phyloP scores from a whole-genome alignment of 192 early-diverging fungal genomes.

The Phlyctochytrium arcticum region DNA sequence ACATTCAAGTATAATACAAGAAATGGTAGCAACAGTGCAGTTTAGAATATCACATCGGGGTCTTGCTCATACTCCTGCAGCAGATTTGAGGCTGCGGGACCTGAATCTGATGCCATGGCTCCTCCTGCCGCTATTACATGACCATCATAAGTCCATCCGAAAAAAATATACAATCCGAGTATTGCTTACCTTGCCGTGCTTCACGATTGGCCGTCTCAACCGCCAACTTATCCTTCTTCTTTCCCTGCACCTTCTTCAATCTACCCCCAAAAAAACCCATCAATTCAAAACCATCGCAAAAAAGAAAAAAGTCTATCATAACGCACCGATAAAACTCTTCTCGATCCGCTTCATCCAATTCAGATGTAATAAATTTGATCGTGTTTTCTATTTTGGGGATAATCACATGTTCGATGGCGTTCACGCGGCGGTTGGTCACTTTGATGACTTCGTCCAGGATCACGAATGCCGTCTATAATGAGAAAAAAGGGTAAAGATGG shows the following conservation, averaged over 20 bases:
- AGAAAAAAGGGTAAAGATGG: not conserved
- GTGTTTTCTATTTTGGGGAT: constrained; percentile 99
- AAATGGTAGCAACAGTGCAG: too few species aligned
- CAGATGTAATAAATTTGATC: constrained; percentile 91
- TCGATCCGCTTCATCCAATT: constrained; percentile 97
- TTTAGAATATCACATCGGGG: constrained; percentile 52
- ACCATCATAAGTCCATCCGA: too few species aligned
- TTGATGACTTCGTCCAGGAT: constrained; percentile 99
- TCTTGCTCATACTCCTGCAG: constrained; percentile 54
- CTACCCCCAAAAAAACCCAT: constrained; percentile 26
- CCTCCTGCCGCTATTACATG: too few species aligned
- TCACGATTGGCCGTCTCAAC: constrained; percentile 54
- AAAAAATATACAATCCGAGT: too few species aligned
- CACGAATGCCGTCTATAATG: constrained; percentile 92
- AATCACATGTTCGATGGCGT: constrained; percentile 99
- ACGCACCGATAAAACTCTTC: constrained; percentile 94
- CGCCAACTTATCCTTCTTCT: constrained; percentile 87
- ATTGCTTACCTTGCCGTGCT: constrained; percentile 12
- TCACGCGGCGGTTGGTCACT: constrained; percentile 97
- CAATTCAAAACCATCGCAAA: not conserved
- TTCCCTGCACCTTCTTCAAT: constrained; percentile 97
- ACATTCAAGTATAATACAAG: too few species aligned
- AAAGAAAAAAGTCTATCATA: constrained; percentile 31
- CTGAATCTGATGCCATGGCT: not conserved
- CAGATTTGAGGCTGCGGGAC: constrained; percentile 24